Base-by-base conservation (phyloP, 495 filamentous ascomycete genomes). In the Aspergillus incahuasiensis region DNA sequence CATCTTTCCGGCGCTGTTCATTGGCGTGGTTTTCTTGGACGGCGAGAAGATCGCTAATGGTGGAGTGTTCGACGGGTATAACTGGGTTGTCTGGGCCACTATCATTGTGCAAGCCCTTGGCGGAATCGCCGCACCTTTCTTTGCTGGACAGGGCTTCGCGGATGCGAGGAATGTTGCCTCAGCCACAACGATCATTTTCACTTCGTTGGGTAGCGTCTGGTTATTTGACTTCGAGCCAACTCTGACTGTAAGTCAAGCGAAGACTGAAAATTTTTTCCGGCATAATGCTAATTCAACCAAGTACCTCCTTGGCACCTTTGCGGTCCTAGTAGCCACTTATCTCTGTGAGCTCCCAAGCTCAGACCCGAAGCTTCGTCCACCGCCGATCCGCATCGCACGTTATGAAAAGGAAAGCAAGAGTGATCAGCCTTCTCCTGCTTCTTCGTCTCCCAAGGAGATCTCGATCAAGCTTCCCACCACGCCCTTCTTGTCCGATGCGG, bases 51-150 rank as follows among this genome's bases (percentile, higher is more conserved):
- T 98, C 54, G 80, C 86, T 19, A 82, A 84, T 65, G 81, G 88
- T 61, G 92, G 94, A 5, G 90, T 97, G 68, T 97, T 97, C 63
- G 86, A 86, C 18, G 94, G 94, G 7, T 98, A 97, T 73, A 96
- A 92, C 69, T 82, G 79, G 74, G 78, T 92, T 24, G 94, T 97
- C 4, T 97, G 92, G 92, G 80, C 84, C 2, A 86, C 90, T 13
- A 87, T 98, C 54, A 57, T 81, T 2, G 79, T 92, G 46, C 94
- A 98, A 65, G 89, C 92, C 0, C 63, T 86, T 11, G 91, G 91
- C 39, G 94, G 94, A 7, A 79, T 97, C 12, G 63, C 92, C 5
- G 82, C 91, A 9, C 89, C 90, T 1, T 81, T 96, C 48, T 91
- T 86, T 68, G 86, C 95, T 67, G 89, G 89, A 46, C 89, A 91